Conservation (phyloP, 257 asterid species). For the Nicotiana tomentosiformis region DNA sequence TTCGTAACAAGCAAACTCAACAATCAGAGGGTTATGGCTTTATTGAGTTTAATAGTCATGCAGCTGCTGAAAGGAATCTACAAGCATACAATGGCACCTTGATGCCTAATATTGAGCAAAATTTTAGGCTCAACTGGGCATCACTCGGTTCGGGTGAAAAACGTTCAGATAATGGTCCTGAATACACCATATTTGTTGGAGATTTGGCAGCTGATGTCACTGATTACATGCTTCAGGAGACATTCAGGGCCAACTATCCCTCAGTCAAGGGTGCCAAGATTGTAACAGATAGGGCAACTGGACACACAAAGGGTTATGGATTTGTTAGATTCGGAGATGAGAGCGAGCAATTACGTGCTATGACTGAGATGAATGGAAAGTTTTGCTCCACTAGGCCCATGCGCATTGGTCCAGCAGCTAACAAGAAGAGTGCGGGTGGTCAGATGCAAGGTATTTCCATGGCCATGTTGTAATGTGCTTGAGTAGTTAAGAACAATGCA, state of each 20-base stretch:
- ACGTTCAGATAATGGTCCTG: conserved; percentile 60
- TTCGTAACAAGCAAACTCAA: conserved; percentile 61
- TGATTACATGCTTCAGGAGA: conserved; percentile 60
- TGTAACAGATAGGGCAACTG: conserved; percentile 69
- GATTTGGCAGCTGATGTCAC: conserved; percentile 92
- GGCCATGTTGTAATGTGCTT: background rate
- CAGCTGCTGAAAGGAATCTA: conserved; percentile 54
- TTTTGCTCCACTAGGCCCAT: conserved; percentile 79
- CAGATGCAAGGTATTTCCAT: conserved; percentile 48
- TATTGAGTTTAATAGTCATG: conserved; percentile 59
- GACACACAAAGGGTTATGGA: conserved; percentile 87
- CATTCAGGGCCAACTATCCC: conserved; percentile 50
- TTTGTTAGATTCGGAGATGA: conserved; percentile 84
- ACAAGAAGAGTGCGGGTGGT: conserved; percentile 47
- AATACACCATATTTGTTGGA: conserved; percentile 74
- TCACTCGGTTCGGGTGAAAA: conserved; percentile 69
- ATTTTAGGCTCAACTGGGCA: conserved; percentile 76
- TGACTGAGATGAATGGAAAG: conserved; percentile 81
- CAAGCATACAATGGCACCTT: conserved; percentile 57
- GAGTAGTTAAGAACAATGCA: conserved; percentile 12
- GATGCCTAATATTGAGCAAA: conserved; percentile 66
- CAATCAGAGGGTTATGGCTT: conserved; percentile 87
- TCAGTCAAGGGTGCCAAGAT: conserved; percentile 84
- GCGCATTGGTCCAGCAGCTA: conserved; percentile 88
- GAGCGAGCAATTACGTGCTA: conserved; percentile 70